phyloP scores from a whole-genome alignment of 73 alveolate species.

The Paramecium primaurelia region DNA sequence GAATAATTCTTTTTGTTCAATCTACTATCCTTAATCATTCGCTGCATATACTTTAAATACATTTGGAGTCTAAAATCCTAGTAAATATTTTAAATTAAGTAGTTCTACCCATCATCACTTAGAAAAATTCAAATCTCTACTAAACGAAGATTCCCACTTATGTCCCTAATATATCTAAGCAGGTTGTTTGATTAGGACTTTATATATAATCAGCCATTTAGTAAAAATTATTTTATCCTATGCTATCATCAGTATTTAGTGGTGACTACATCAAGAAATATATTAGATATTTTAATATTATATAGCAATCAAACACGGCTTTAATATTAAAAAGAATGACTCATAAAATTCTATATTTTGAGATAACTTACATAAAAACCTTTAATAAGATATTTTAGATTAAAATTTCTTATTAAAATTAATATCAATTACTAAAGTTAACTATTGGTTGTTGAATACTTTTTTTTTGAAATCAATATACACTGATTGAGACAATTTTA shows the following conservation, averaged over 20 bases:
- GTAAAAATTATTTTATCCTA: neutral
- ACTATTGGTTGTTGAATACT: neutral
- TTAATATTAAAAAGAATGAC: neutral
- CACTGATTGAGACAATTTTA: neutral
- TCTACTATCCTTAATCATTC: neutral
- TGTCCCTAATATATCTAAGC: neutral
- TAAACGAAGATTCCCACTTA: neutral
- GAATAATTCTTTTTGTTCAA: neutral
- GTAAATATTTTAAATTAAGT: neutral
- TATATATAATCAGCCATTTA: neutral
- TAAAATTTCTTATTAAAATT: neutral
- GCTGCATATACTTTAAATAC: constrained; percentile 33
- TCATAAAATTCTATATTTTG: neutral
- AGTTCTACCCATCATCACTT: neutral
- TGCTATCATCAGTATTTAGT: neutral
- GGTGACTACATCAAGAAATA: neutral
- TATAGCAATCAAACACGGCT: neutral
- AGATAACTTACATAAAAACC: neutral
- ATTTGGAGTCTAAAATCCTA: constrained; percentile 46
- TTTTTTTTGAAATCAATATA: neutral
- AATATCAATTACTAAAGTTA: neutral
- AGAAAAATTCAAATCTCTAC: neutral
- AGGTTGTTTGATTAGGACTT: neutral
- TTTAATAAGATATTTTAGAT: too few species aligned
- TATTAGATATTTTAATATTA: neutral